Evolutionary conservation across 2,329 filamentous ascomycete species (phyloP).

Genomic region (Rhynchosporium agropyri): DNA sequence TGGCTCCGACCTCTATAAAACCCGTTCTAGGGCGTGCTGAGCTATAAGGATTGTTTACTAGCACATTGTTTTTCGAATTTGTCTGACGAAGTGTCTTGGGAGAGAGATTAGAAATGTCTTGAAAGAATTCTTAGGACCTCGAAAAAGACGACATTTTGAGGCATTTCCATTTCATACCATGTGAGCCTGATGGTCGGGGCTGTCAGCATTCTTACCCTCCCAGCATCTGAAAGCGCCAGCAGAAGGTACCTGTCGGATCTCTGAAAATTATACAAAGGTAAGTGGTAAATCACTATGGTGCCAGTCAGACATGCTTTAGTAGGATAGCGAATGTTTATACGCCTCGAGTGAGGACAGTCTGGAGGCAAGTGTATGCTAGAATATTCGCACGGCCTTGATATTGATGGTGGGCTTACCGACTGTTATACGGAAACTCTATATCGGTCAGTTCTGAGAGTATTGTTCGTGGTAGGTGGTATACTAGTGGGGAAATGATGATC

Average conservation of each 20-base stretch:
- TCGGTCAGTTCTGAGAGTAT: not conserved
- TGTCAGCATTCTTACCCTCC: conserved; percentile 28
- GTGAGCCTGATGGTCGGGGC: conserved; percentile 24
- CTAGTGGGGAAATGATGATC: conserved; percentile 24
- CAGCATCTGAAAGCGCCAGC: conserved; percentile 30
- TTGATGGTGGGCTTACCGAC: conserved; percentile 26
- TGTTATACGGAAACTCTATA: conserved; percentile 30
- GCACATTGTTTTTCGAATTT: no score
- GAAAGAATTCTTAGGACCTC: no score
- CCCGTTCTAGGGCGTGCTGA: conserved; percentile 5
- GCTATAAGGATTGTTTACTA: not conserved
- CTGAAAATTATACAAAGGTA: conserved; percentile 29
- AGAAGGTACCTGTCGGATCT: not conserved
- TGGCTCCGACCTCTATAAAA: conserved; percentile 11
- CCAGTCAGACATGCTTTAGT: conserved; percentile 37
- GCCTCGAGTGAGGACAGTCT: conserved; percentile 4
- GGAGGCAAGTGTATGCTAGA: conserved; percentile 14
- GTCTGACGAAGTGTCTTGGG: no score
- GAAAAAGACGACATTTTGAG: no score
- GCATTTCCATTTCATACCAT: not conserved
- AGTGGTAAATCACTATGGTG: conserved; percentile 42
- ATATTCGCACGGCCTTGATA: conserved; percentile 16
- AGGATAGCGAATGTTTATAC: conserved; percentile 23
- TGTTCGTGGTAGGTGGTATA: conserved; percentile 7
- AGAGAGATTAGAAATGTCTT: no score